Evolutionary conservation across 257 asterid species (phyloP).

Genomic region (Solanum appendiculatum): DNA sequence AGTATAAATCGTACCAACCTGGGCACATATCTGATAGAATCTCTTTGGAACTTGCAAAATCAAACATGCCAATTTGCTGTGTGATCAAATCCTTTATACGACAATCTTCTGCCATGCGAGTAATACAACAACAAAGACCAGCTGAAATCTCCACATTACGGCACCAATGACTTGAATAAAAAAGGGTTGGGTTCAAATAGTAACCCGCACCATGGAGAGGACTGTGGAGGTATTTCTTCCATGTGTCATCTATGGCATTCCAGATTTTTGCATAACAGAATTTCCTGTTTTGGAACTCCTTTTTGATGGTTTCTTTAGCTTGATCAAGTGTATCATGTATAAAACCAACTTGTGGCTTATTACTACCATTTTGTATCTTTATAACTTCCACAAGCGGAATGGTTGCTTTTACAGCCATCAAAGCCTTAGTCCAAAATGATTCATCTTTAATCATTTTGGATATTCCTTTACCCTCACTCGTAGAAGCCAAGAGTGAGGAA

Average conservation of each 20-base stretch:
- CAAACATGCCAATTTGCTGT: constrained; percentile 19
- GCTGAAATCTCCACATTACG: constrained; percentile 35
- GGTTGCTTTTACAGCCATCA: constrained; percentile 21
- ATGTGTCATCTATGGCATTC: constrained; percentile 43
- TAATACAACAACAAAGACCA: constrained; percentile 30
- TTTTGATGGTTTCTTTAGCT: constrained; percentile 42
- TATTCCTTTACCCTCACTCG: constrained; percentile 21
- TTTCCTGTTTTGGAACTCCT: constrained; percentile 18
- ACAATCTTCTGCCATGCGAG: constrained; percentile 11
- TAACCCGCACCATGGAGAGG: constrained; percentile 55
- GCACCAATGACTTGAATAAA: constrained; percentile 21
- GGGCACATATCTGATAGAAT: constrained; percentile 15
- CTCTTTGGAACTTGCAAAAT: constrained; percentile 6
- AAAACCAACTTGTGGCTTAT: constrained; percentile 20
- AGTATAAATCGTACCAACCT: constrained; percentile 16
- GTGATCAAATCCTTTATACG: constrained; percentile 8
- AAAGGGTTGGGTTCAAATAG: constrained; percentile 43
- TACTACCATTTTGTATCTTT: constrained; percentile 12
- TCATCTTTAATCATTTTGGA: constrained; percentile 26
- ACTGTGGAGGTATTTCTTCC: constrained; percentile 47
- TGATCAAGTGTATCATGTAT: constrained; percentile 50
- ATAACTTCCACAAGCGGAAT: constrained; percentile 39
- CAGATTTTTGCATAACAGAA: constrained; percentile 33
- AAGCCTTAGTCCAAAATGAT: constrained; percentile 37
- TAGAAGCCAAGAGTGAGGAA: constrained; percentile 1